Conservation (phyloP, 2,329 filamentous ascomycete genomes). For the Taxawa tesnikishii region DNA sequence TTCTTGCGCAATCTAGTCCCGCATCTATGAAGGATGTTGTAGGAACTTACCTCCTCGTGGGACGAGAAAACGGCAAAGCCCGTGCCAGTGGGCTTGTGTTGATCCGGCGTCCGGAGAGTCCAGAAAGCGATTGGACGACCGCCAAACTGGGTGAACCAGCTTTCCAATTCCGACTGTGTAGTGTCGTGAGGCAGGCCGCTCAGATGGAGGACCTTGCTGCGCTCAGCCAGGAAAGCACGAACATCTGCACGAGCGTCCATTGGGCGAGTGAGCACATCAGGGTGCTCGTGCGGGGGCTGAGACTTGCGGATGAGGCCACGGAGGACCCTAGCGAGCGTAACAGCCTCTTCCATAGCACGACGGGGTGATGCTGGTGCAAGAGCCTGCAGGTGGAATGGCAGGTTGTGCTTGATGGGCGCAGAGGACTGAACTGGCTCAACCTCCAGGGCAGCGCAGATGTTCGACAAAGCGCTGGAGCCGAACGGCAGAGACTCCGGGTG, state of each 20-base stretch:
- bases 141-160: conserved; percentile 98
- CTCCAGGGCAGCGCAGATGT: conserved; percentile 96
- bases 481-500: conserved; percentile 96
- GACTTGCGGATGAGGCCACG: conserved; percentile 92
- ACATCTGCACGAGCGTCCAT: conserved; percentile 97
- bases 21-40: too few relatives aligned
- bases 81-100: conserved; percentile 98
- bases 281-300: conserved; percentile 81
- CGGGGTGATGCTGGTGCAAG: conserved; percentile 89
- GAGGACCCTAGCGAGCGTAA: conserved; percentile 85
- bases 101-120: conserved; percentile 93
- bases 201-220: conserved; percentile 97
- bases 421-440: conserved; percentile 96
- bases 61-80: conserved; percentile 98
- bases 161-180: conserved; percentile 95
- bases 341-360: conserved; percentile 92
- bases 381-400: conserved; percentile 94
- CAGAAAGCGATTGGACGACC: conserved; percentile 97
- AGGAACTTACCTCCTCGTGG: conserved; percentile 77
- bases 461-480: conserved; percentile 85
- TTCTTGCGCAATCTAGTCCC: too few relatives aligned
- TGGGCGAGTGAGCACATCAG: conserved; percentile 84
- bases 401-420: conserved; percentile 95
- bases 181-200: conserved; percentile 95
- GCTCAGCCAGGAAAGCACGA: conserved; percentile 85